These are phyloP conservation scores for Tulasnella sp. DNA, from an alignment of 768 basidiomycete species.

Conservation along the genomic window DNA sequence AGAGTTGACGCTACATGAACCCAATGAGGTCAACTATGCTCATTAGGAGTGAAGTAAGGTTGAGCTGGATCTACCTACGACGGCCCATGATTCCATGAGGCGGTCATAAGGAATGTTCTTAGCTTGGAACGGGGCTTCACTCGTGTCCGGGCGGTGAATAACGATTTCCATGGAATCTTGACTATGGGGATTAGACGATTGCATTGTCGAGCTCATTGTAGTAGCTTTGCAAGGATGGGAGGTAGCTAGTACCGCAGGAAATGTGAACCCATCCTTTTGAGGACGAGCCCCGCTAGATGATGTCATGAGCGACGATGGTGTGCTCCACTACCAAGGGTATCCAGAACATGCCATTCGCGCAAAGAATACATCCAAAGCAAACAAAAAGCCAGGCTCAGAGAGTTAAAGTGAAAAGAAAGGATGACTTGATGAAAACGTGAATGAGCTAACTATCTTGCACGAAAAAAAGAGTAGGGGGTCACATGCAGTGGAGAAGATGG, in stretches of 20 bases:
- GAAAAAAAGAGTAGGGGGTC: background rate
- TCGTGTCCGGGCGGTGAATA: constrained; percentile 2
- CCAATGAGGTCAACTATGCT: background rate
- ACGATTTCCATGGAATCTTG: constrained; percentile 1
- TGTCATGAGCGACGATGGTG: background rate
- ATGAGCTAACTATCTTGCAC: background rate
- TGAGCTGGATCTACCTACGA: background rate
- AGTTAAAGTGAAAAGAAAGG: background rate
- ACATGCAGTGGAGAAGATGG: background rate
- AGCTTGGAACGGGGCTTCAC: background rate
- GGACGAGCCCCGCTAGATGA: background rate
- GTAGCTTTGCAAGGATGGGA: background rate
- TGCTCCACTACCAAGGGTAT: background rate
- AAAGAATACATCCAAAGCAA: background rate
- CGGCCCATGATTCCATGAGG: background rate
- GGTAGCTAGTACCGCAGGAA: background rate
- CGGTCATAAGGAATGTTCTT: constrained; percentile 2
- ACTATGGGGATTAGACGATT: background rate
- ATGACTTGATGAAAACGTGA: background rate
- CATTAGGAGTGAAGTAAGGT: background rate
- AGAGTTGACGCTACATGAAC: background rate
- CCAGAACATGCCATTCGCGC: background rate
- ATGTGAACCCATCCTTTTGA: background rate
- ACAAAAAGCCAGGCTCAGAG: background rate
- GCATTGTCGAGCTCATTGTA: background rate